A percentile compares a stretch with the other conserved stretches of the same genome.
Conservation (phyloP, 108 stramenopile species). For the Chaetoceros muelleri region DNA sequence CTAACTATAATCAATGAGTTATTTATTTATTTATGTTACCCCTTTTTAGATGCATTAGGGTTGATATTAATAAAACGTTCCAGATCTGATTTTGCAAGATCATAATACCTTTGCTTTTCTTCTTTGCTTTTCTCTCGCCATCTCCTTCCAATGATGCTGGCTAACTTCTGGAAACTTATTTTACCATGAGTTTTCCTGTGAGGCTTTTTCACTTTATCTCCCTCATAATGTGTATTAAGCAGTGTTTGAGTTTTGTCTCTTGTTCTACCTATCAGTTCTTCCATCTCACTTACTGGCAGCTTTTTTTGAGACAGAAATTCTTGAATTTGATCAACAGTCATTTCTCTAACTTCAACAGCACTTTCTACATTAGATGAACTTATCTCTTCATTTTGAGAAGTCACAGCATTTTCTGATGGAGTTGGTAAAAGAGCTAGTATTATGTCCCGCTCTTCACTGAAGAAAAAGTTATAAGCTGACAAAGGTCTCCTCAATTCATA, state of each 20-base stretch:
- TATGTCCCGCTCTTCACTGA: slow-evolving; percentile 43
- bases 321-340: background rate
- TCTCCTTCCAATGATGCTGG: slow-evolving; percentile 36
- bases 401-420: too few relatives aligned
- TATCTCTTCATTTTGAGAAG: background rate
- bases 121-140: slow-evolving; percentile 24
- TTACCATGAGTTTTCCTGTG: slow-evolving; percentile 59
- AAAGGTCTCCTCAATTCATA: slow-evolving; percentile 24
- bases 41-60: too few relatives aligned
- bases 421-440: slow-evolving; percentile 22
- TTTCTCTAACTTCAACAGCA: too few relatives aligned
- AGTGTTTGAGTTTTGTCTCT: background rate
- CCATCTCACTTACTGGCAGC: background rate
- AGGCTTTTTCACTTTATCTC: slow-evolving; percentile 31
- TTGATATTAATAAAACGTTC: too few relatives aligned
- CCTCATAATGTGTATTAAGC: background rate
- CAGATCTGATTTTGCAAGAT: slow-evolving; percentile 15
- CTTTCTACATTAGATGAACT: background rate
- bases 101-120: slow-evolving; percentile 14
- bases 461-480: slow-evolving; percentile 56
- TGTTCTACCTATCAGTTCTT: background rate
- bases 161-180: slow-evolving; percentile 37
- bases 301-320: background rate
- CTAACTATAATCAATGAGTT: too few relatives aligned
- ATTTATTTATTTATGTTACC: too few relatives aligned